Base-by-base conservation (phyloP, 768 basidiomycete species). In the Tricholoma sp. region DNA sequence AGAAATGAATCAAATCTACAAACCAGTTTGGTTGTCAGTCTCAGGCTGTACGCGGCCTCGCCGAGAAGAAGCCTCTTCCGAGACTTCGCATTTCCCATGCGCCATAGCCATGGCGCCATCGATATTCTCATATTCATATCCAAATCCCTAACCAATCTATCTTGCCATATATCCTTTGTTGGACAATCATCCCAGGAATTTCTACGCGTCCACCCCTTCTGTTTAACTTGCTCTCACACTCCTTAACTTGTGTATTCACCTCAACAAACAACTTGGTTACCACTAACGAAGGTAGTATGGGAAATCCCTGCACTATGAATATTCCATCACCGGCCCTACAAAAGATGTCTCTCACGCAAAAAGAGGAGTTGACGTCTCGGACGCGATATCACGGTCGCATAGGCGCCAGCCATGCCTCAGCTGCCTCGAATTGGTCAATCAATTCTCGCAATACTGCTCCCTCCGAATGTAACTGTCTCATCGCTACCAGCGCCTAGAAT, bases 341-440 rank as follows among this genome's bases (percentile, higher is more conserved):
- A 18, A 37, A 24, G 37, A 20, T 17, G 28, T 28, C 18, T 48
- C 42, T 52, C 29, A 42, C 18, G 15, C 6, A 34, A 29, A n/a
- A n/a, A 24, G 20, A 32, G n/a, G n/a, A n/a, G n/a, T 24, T 24
- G 36, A 44, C 36, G 31, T 7, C 44, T 29, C 36, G 47, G n/a
- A 15, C 31, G 7, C 24, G 42, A 39, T 57, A 63, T 84, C 78
- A 92, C 63, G 91, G 91, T 64, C 91, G 76, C 91, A 93, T 93
- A 59, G 94, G 94, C 61, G 83, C 85, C 62, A 98, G 77, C 94
- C 94, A 98, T 57, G 84, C 84, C 71, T 99, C 93, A 13, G 96
- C 96, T 51, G 86, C 87, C 76, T 98, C 94, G 74, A 98, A 99
- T 75, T 95, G 91, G 72, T 92, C 89, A 71, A 93, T 91, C 76